Conservation (phyloP, 2,329 filamentous ascomycete genomes). For the Aspergillus sp. region DNA sequence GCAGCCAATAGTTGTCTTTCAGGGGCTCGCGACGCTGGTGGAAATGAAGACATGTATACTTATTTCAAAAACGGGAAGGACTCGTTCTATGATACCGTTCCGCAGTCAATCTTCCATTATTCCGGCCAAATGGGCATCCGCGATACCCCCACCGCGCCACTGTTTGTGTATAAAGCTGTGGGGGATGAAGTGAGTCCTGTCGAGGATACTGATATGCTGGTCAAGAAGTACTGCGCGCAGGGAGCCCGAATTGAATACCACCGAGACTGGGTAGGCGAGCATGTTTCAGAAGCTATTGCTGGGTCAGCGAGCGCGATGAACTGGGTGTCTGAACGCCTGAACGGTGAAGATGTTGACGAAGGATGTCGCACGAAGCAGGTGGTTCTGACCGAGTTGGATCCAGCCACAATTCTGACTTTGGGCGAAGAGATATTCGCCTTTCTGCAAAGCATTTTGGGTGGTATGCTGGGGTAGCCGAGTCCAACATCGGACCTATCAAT, state of each 20-base stretch:
- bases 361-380: conserved; percentile 1
- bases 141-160: conserved; percentile 4
- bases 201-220: conserved; percentile 24
- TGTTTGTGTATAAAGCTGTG: conserved; percentile 30
- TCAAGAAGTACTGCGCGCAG: conserved; percentile 13
- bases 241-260: conserved; percentile 23
- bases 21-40: background rate
- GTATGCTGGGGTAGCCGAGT: background rate
- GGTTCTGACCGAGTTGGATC: conserved; percentile 3
- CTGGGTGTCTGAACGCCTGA: conserved; percentile 8
- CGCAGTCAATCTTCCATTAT: conserved; percentile 8
- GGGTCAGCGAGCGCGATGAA: conserved; percentile 12
- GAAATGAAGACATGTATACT: conserved; percentile 8
- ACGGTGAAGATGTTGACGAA: background rate
- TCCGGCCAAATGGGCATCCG: conserved; percentile 15
- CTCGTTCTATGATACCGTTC: conserved; percentile 7
- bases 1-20: conserved; percentile 7
- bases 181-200: conserved; percentile 28
- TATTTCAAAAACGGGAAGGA: conserved; percentile 12
- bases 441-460: background rate
- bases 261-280: conserved; percentile 24
- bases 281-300: conserved; percentile 17
- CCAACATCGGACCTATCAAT: background rate
- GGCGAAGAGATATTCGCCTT: conserved; percentile 3
- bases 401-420: background rate